Base-by-base conservation (phyloP, 108 stramenopile species). In the Poteriospumella lacustris region DNA sequence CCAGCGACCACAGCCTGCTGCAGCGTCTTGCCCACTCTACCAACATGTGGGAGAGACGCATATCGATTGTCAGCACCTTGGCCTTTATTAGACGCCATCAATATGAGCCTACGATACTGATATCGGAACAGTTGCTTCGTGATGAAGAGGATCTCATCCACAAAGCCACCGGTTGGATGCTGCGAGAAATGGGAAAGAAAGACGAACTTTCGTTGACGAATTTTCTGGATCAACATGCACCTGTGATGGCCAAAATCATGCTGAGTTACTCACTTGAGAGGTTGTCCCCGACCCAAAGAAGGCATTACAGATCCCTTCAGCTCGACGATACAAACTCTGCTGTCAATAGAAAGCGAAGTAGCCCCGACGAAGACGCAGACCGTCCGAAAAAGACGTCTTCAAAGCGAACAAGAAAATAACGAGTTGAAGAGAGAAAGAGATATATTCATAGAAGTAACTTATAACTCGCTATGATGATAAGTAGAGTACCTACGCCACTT, bases 101-200 rank as follows among this genome's bases (percentile, higher is more conserved):
- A 9, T 24, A 34, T 9, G 24, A 3, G 36, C 5, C 29, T 9
- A 64, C 60, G 9, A 9, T 3, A 5, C 15, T 34, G 60, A 19
- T 64, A 5, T 3, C 60, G 9, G 60, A 64, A 12, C 28, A 34
- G 31, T 64, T 64, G 36, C 31, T 64, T 5, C 9, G 36, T 12
- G 60, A 64, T 64, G 24, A 64, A 31, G 29, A 64, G 9, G 60
- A 64, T 64, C 36, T 64, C 9, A 64, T 64, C 36, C 60, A 64
- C 36, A 64, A 64, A 24, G 60, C 60, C 15, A 34, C 36, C 9
- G 60, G 60, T 5, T 64, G 60, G 60, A 64, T 64, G 60, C 31
- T 64, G 31, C 60, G 60, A 3, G 60, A 64, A 24, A 34, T 34
- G 28, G 60, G 60, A 26, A 64, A 64, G 31, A 64, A 24, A 24